These are phyloP conservation scores for Rhododendron simsii DNA, from an alignment of 148 eudicot genomes.

Conservation along the genomic window DNA sequence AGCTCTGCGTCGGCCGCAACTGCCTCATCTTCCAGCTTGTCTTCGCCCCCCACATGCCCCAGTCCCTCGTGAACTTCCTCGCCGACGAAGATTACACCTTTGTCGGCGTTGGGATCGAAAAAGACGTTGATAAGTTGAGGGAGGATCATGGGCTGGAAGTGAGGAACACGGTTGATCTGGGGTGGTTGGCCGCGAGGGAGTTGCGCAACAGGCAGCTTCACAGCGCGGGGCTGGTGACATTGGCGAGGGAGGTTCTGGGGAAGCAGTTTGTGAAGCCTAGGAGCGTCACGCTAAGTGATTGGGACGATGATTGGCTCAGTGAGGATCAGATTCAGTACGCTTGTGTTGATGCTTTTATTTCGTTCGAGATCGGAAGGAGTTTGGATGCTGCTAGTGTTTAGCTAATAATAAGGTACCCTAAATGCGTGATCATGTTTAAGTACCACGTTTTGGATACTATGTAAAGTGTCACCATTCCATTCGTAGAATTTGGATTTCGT, in stretches of 20 bases:
- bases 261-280: slow-evolving; percentile 2
- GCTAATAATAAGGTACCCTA: no score
- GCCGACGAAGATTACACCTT: not conserved
- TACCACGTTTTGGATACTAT: no score
- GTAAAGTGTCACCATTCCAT: no score
- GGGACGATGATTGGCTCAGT: slow-evolving; percentile 13
- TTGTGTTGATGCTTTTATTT: slow-evolving; percentile 12
- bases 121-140: not conserved
- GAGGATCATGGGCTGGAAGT: not conserved
- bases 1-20: slow-evolving; percentile 15
- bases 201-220: not conserved
- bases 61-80: not conserved
- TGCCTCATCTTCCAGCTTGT: slow-evolving; percentile 17
- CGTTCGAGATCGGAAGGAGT: slow-evolving; percentile 5
- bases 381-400: not conserved
- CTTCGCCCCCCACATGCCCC: slow-evolving; percentile 5
- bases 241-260: slow-evolving; percentile 9
- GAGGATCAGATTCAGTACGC: slow-evolving; percentile 13
- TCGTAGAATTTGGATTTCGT: no score
- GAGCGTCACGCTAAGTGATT: slow-evolving; percentile 4
- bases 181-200: not conserved
- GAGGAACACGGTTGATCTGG: not conserved
- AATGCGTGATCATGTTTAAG: no score
- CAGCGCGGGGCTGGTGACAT: slow-evolving; percentile 1
- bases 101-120: not conserved